phyloP scores from a whole-genome alignment of 2,329 filamentous ascomycete species.

The Neonectria sp. region DNA sequence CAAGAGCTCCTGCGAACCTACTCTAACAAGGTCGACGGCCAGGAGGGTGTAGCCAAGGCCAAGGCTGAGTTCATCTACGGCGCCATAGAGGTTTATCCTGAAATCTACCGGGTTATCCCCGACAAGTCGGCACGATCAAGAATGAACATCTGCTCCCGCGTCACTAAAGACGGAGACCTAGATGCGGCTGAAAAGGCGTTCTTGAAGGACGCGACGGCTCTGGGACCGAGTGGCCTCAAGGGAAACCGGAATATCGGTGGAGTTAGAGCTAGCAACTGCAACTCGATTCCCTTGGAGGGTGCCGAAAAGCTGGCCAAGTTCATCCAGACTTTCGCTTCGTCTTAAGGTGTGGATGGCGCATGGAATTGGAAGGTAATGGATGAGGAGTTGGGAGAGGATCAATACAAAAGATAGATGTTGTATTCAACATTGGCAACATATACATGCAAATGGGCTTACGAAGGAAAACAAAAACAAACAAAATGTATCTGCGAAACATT shows the following conservation, averaged over 20 bases:
- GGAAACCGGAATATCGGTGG: slow-evolving; percentile 82
- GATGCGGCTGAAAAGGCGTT: slow-evolving; percentile 85
- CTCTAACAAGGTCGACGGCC: slow-evolving; percentile 80
- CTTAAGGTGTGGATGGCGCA: slow-evolving; percentile 10
- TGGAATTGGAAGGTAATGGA: neutral
- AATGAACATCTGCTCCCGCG: slow-evolving; percentile 96
- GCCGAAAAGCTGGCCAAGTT: slow-evolving; percentile 78
- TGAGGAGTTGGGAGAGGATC: slow-evolving; percentile 11
- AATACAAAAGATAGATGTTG: slow-evolving; percentile 30
- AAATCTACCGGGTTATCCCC: slow-evolving; percentile 84
- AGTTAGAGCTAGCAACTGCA: slow-evolving; percentile 91
- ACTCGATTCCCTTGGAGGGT: slow-evolving; percentile 79
- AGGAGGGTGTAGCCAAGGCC: slow-evolving; percentile 79
- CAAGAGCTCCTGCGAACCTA: slow-evolving; percentile 77
- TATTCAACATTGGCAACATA: slow-evolving; percentile 43
- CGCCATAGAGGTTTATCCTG: slow-evolving; percentile 80
- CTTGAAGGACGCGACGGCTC: slow-evolving; percentile 78
- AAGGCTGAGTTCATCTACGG: slow-evolving; percentile 86
- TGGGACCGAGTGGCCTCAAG: slow-evolving; percentile 84
- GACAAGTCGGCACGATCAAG: slow-evolving; percentile 82
- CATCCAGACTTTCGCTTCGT: slow-evolving; percentile 67
- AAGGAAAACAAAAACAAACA: neutral
- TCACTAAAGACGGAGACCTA: slow-evolving; percentile 71
- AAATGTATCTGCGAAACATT: neutral
- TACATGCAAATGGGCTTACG: neutral